Evolutionary conservation across 75 land plant species (phyloP).

Genomic region (Selaginella moellendorffii): DNA sequence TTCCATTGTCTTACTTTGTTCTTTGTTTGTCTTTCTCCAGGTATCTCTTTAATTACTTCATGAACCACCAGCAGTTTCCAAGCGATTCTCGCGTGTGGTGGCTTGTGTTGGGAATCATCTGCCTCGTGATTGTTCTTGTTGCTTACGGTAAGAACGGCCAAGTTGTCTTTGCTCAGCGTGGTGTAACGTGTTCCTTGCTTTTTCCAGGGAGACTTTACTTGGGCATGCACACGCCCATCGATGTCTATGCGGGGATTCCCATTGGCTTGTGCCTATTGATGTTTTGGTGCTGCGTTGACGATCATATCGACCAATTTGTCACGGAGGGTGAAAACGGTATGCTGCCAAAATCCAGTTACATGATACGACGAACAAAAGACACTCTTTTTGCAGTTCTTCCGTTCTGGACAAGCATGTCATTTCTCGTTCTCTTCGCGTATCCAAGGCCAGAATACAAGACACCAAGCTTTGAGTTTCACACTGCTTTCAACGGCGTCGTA

Average conservation of each 20-base stretch:
- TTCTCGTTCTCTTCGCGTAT: slow-evolving; percentile 73
- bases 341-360: too few relatives aligned
- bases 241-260: slow-evolving; percentile 49
- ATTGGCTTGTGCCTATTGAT: slow-evolving; percentile 48
- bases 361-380: too few relatives aligned
- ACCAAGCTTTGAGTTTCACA: slow-evolving; percentile 83
- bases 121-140: background rate
- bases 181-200: slow-evolving; percentile 6
- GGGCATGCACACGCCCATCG: slow-evolving; percentile 88
- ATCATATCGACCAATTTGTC: slow-evolving; percentile 51
- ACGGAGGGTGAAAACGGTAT: slow-evolving; percentile 74
- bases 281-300: slow-evolving; percentile 50
- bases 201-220: slow-evolving; percentile 79
- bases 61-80: background rate
- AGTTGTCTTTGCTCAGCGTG: background rate
- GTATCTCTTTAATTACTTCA: background rate
- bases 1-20: background rate
- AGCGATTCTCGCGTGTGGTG: background rate
- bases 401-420: slow-evolving; percentile 26
- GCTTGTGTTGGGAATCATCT: background rate
- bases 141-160: background rate
- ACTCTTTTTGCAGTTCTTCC: slow-evolving; percentile 6
- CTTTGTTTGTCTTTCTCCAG: background rate
- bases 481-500: slow-evolving; percentile 86
- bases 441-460: slow-evolving; percentile 83